Conservation (phyloP, 1,139 yeast genomes). For the Suhomyces bokatorum region DNA sequence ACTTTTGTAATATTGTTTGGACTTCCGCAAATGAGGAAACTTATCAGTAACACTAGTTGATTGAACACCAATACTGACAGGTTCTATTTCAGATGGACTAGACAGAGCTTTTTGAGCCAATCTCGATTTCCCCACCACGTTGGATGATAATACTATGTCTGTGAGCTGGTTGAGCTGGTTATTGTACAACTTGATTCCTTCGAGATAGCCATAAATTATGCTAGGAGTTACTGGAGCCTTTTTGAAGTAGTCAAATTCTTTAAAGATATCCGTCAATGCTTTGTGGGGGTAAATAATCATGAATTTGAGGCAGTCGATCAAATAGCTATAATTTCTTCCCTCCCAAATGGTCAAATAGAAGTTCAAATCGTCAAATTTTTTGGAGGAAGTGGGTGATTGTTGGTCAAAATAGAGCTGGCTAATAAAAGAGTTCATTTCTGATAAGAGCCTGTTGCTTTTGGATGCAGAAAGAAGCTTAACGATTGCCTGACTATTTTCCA, state of each 20-base stretch:
- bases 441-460: slow-evolving; percentile 11
- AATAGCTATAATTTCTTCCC: slow-evolving; percentile 25
- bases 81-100: slow-evolving; percentile 20
- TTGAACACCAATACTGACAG: not conserved
- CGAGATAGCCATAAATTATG: slow-evolving; percentile 21
- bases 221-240: slow-evolving; percentile 15
- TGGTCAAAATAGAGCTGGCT: slow-evolving; percentile 16
- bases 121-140: slow-evolving; percentile 27
- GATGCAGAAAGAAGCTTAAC: slow-evolving; percentile 18
- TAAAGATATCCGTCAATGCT: slow-evolving; percentile 17
- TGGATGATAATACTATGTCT: slow-evolving; percentile 35
- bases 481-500: slow-evolving; percentile 19
- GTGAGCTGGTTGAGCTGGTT: slow-evolving; percentile 23
- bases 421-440: slow-evolving; percentile 19
- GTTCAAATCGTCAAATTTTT: slow-evolving; percentile 26
- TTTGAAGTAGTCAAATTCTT: slow-evolving; percentile 19
- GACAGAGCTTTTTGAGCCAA: slow-evolving; percentile 23
- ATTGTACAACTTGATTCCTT: slow-evolving; percentile 28
- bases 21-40: slow-evolving; percentile 30
- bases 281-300: slow-evolving; percentile 39
- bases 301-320: slow-evolving; percentile 35
- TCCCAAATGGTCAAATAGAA: slow-evolving; percentile 36
- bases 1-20: slow-evolving; percentile 27
- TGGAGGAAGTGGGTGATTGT: slow-evolving; percentile 7
- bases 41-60: slow-evolving; percentile 20